These are phyloP conservation scores for Ophiocordyceps camponoti-floridani DNA, from an alignment of 2,329 filamentous ascomycete genomes.

Conservation along the genomic window DNA sequence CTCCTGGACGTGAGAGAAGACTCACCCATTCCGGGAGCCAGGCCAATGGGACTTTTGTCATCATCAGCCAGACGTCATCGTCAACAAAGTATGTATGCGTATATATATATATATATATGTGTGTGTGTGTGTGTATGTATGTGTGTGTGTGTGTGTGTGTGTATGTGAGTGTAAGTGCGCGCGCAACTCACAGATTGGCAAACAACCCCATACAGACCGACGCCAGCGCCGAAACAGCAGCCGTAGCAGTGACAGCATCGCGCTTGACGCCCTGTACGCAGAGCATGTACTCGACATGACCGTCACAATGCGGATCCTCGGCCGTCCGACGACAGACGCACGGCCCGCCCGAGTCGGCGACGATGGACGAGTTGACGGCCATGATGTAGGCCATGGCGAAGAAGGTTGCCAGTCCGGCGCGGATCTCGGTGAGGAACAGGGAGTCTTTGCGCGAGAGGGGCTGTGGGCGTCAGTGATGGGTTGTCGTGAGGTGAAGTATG, in stretches of 20 bases:
- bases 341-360: slow-evolving; percentile 52
- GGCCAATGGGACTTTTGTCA: slow-evolving; percentile 15
- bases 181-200: slow-evolving; percentile 50
- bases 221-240: slow-evolving; percentile 61
- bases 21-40: slow-evolving; percentile 25
- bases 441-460: slow-evolving; percentile 55
- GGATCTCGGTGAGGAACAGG: slow-evolving; percentile 67
- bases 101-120: too few relatives aligned
- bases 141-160: too few relatives aligned
- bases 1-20: neutral
- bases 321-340: slow-evolving; percentile 47
- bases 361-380: slow-evolving; percentile 33
- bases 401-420: slow-evolving; percentile 68
- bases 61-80: too few relatives aligned
- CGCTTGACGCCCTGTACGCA: slow-evolving; percentile 49
- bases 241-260: slow-evolving; percentile 70
- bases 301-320: slow-evolving; percentile 32
- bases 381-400: slow-evolving; percentile 43
- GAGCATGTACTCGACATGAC: slow-evolving; percentile 41
- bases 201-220: slow-evolving; percentile 74
- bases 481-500: neutral
- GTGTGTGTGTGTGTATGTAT: too few relatives aligned
- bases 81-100: too few relatives aligned
- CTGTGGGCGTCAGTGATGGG: slow-evolving; percentile 16
- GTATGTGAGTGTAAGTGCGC: too few relatives aligned